Evolutionary conservation across 2,329 filamentous ascomycete species (phyloP).

Genomic region (Elsinoe necatrix): DNA sequence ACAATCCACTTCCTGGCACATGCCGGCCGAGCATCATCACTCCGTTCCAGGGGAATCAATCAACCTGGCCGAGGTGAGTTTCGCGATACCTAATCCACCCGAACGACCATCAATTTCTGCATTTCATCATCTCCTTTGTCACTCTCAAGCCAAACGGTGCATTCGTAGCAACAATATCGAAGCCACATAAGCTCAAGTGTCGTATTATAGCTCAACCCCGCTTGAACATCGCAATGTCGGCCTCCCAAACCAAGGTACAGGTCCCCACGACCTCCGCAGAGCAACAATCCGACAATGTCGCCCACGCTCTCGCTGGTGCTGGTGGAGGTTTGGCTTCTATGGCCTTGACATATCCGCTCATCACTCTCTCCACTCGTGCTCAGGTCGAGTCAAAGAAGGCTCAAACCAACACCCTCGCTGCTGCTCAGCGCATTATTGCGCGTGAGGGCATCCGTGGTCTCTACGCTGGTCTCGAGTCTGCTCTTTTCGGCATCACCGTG

Average conservation of each 20-base stretch:
- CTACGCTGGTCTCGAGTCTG: slow-evolving; percentile 87
- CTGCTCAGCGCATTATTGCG: slow-evolving; percentile 76
- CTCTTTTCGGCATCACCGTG: slow-evolving; percentile 92
- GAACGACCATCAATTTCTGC: slow-evolving; percentile 13
- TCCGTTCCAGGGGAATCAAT: slow-evolving; percentile 9
- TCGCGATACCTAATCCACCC: slow-evolving; percentile 5
- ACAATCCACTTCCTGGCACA: slow-evolving; percentile 10
- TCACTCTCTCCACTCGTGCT: slow-evolving; percentile 92
- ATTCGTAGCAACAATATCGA: background rate
- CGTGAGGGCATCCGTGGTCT: slow-evolving; percentile 84
- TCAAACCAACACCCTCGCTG: slow-evolving; percentile 72
- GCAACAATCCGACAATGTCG: slow-evolving; percentile 92
- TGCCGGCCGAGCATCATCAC: slow-evolving; percentile 14
- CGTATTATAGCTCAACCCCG: background rate
- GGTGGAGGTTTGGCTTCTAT: slow-evolving; percentile 93
- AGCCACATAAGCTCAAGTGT: background rate
- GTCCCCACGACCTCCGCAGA: slow-evolving; percentile 49
- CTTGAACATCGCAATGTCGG: slow-evolving; percentile 30
- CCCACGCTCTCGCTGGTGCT: slow-evolving; percentile 84
- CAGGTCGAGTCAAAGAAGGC: slow-evolving; percentile 96
- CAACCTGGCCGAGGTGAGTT: slow-evolving; percentile 12
- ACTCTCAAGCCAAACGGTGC: background rate
- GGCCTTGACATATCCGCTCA: slow-evolving; percentile 94
- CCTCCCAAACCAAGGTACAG: slow-evolving; percentile 30
- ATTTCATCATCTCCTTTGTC: slow-evolving; percentile 8